These are phyloP conservation scores for Fusarium albidum DNA, from an alignment of 2,329 filamentous ascomycete genomes.

Conservation along the genomic window DNA sequence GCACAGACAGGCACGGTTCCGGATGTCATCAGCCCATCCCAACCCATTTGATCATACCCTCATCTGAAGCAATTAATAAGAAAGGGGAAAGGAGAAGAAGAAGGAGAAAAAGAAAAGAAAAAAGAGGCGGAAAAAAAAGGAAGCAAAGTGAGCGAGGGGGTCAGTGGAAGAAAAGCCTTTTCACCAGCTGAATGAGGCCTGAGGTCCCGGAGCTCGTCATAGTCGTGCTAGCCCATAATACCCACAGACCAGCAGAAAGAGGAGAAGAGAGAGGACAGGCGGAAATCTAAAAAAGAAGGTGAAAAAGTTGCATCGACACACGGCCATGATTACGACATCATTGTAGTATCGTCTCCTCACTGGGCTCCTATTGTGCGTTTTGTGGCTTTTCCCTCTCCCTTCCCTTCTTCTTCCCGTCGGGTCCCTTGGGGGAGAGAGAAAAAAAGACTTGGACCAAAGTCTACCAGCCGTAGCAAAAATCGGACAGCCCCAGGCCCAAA, in stretches of 20 bases:
- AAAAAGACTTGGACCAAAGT: neutral
- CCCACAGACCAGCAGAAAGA: conserved; percentile 6
- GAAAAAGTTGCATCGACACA: conserved; percentile 3
- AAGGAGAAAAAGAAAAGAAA: neutral
- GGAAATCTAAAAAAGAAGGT: conserved; percentile 6
- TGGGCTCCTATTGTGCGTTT: neutral
- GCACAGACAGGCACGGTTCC: conserved; percentile 6
- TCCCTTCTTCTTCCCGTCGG: neutral
- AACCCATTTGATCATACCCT: neutral
- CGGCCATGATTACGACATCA: conserved; percentile 11
- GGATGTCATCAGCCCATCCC: neutral
- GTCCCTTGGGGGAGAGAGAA: too few relatives aligned
- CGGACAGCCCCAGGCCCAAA: conserved; percentile 2
- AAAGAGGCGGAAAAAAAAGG: neutral
- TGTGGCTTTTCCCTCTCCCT: conserved; percentile 1
- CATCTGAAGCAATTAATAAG: neutral
- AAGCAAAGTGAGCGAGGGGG: neutral
- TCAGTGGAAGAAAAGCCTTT: neutral
- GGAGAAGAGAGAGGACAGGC: conserved; percentile 14
- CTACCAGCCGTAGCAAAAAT: conserved; percentile 1
- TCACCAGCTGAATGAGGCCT: neutral
- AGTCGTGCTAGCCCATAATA: conserved; percentile 20
- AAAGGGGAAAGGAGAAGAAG: neutral
- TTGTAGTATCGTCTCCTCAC: conserved; percentile 5
- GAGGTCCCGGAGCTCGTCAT: conserved; percentile 14